Percentiles rank a stretch among this genome's conserved stretches.
Evolutionary conservation across 805 yeast genomes (phyloP).

Genomic region (Wickerhamomyces bovis): DNA sequence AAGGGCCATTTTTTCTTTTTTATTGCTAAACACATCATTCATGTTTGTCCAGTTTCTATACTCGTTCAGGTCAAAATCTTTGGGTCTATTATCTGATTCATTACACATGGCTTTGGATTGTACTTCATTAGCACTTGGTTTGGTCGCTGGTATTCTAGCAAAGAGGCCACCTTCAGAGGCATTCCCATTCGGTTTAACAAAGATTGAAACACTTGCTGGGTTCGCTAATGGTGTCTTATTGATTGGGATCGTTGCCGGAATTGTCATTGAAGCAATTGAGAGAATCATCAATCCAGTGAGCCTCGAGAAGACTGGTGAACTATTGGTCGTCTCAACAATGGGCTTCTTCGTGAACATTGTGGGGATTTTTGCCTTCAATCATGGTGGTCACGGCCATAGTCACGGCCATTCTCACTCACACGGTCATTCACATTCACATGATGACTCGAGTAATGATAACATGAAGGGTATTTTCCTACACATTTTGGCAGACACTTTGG

Average conservation of each 20-base stretch:
- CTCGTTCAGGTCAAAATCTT: constrained; percentile 86
- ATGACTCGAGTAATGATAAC: constrained; percentile 47
- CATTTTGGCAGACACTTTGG: constrained; percentile 90
- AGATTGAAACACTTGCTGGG: constrained; percentile 90
- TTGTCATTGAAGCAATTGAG: constrained; percentile 79
- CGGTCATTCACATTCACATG: constrained; percentile 26
- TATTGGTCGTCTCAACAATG: constrained; percentile 73
- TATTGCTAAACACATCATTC: constrained; percentile 80
- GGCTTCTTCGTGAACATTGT: constrained; percentile 87
- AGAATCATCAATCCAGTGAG: constrained; percentile 73
- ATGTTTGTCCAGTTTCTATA: constrained; percentile 92
- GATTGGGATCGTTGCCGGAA: constrained; percentile 84
- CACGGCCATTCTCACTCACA: constrained; percentile 40
- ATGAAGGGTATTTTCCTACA: constrained; percentile 94
- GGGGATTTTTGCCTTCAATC: constrained; percentile 92
- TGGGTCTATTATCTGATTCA: constrained; percentile 88
- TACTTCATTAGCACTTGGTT: constrained; percentile 80
- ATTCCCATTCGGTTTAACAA: constrained; percentile 80
- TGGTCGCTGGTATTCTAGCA: constrained; percentile 72
- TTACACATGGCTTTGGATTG: constrained; percentile 97
- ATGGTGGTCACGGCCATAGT: constrained; percentile 49
- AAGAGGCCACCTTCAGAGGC: constrained; percentile 56
- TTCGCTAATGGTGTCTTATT: constrained; percentile 89
- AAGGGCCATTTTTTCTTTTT: constrained; percentile 79
- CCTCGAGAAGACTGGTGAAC: constrained; percentile 74